Conservation (phyloP, 257 asterid species). For the Anisodus acutangulus region DNA sequence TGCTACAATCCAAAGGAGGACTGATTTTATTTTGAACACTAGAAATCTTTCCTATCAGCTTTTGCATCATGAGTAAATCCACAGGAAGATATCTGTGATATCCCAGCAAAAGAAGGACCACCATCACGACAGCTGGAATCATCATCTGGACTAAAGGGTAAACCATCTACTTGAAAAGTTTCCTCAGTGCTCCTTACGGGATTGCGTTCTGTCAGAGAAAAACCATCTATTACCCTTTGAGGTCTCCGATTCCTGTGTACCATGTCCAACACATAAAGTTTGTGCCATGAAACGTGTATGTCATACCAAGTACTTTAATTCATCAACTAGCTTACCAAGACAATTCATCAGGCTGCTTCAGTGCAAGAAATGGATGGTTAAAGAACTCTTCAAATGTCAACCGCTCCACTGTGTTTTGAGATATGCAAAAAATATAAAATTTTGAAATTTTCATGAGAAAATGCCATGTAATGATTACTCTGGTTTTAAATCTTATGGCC, state of each 20-base stretch:
- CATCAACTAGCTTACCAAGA: slow-evolving; percentile 51
- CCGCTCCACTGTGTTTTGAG: slow-evolving; percentile 65
- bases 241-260: slow-evolving; percentile 52
- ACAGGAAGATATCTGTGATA: slow-evolving; percentile 53
- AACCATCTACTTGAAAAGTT: slow-evolving; percentile 64
- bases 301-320: slow-evolving; percentile 31
- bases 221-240: slow-evolving; percentile 50
- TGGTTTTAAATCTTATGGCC: slow-evolving; percentile 19
- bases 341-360: slow-evolving; percentile 54
- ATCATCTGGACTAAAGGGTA: slow-evolving; percentile 70
- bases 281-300: not conserved
- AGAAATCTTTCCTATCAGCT: slow-evolving; percentile 43
- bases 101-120: slow-evolving; percentile 54
- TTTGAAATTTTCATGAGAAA: slow-evolving; percentile 5
- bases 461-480: not conserved
- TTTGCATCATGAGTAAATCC: slow-evolving; percentile 69
- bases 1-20: slow-evolving; percentile 5
- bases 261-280: slow-evolving; percentile 13
- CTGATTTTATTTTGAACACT: slow-evolving; percentile 33
- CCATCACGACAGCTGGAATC: slow-evolving; percentile 57
- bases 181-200: slow-evolving; percentile 37
- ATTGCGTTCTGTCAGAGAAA: slow-evolving; percentile 45
- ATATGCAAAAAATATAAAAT: not conserved
- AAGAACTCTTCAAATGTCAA: slow-evolving; percentile 92
- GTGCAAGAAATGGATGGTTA: slow-evolving; percentile 81